Evolutionary conservation across 306 rosid species (phyloP), one percentile per base, ranked within the genome.

Genomic region (Cicer chorassanicum): DNA sequence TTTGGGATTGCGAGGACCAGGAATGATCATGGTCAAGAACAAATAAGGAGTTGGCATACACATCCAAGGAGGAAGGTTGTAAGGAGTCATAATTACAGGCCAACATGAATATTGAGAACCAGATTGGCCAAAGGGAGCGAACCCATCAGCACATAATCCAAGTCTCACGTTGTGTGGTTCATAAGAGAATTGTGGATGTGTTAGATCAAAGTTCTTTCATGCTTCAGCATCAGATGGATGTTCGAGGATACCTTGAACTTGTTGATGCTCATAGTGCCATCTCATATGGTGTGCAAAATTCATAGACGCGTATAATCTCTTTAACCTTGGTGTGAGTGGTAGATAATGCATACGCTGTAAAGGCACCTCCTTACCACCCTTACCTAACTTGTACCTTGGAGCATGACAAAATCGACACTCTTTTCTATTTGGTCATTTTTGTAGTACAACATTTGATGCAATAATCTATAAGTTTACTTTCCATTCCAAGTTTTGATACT

Each of bases 191-290:
- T 41, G 6, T 15, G 50, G 50, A 14, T 41, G 16, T 6, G 7
- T 64, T 8, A 1, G 9, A 50, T 50, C 56, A n/a, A 61, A 61
- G 13, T 61, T 18, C 45, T 61, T 61, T 44, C 67, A 61, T 13
- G 45, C 44, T 38, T 61, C 44, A 34, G 43, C 41, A 24, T 60
- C 42, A 29, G 66, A 60, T 0, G 66, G 66, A 34, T 60, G 66
- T 36, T 60, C 66, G 6, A 60, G 44, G 4, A 60, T 2, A 0
- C 66, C 66, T 4, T 60, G 6, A 60, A 60, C 13, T 60, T 4
- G 66, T 24, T 39, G 1, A 24, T 40, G 15, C 38, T 6, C 16
- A 24, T 34, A 60, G 9, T 40, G 13, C 14, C 42, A 60, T 34
- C 16, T 19, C 38, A 13, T 29, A 60, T 36, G 45, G 2, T 43